Base-by-base conservation (phyloP, 768 basidiomycete genomes). In the Kwoniella newhampshirensis region DNA sequence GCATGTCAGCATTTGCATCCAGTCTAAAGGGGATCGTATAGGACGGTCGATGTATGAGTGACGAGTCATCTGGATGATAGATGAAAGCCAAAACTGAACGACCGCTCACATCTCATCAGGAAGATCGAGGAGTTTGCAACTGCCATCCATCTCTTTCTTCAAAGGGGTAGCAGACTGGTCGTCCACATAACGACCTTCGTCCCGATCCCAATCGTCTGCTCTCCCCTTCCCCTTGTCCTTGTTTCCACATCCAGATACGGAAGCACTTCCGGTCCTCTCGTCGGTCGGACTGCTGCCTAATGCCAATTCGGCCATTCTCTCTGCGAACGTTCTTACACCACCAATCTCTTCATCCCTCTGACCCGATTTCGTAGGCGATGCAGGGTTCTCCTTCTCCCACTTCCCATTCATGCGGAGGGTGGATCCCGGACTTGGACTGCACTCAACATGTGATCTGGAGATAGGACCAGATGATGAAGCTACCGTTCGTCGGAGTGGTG, bases 41-140 rank as follows among this genome's bases (percentile, higher is more conserved):
- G n/a, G n/a, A n/a, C n/a, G n/a, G n/a, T n/a, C n/a, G n/a, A n/a
- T n/a, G n/a, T n/a, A n/a, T n/a, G n/a, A n/a, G n/a, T n/a, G n/a
- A n/a, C n/a, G n/a, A n/a, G n/a, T n/a, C n/a, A n/a, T n/a, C n/a
- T n/a, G n/a, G n/a, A n/a, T n/a, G n/a, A n/a, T n/a, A n/a, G n/a
- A n/a, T n/a, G n/a, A n/a, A n/a, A n/a, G n/a, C n/a, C n/a, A n/a
- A n/a, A n/a, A n/a, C n/a, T n/a, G n/a, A n/a, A n/a, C 17, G 37
- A 18, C 21, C 23, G 64, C 70, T 32, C 41, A 72, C 70, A 69
- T 41, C 44, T 72, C 70, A 44, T 72, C 70, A 4, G 68, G 68
- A 27, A 70, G 50, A n/a, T 42, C 32, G 50, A 64, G 36, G 21
- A 60, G 17, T 1, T 18, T 11, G 26, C 51, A 49, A 27, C 13